Percentiles rank a stretch among this genome's conserved stretches.
These are phyloP conservation scores for Magnusiomyces sp. DNA, from an alignment of 1,139 yeast genomes.

Conservation along the genomic window DNA sequence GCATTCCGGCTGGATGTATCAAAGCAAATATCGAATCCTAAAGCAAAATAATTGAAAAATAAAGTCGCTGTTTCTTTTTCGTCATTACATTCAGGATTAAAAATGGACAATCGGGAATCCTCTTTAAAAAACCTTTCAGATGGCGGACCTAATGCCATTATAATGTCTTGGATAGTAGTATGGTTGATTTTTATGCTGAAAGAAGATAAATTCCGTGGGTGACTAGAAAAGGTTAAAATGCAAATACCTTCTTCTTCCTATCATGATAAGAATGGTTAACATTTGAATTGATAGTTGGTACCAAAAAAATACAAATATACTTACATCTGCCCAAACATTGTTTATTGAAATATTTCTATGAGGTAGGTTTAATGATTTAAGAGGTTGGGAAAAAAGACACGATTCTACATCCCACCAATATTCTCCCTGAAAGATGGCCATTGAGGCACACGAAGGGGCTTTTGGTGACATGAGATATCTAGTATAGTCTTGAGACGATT, in stretches of 20 bases:
- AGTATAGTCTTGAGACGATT: slow-evolving; percentile 13
- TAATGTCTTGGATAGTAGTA: slow-evolving; percentile 26
- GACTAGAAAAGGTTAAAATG: slow-evolving; percentile 14
- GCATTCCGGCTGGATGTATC: slow-evolving; percentile 21
- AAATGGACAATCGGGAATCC: slow-evolving; percentile 26
- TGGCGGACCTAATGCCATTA: slow-evolving; percentile 29
- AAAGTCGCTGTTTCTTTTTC: slow-evolving; percentile 15
- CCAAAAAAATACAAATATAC: background rate
- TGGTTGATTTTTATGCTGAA: slow-evolving; percentile 15
- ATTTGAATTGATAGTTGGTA: background rate
- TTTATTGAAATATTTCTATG: too few species aligned
- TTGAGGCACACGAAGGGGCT: slow-evolving; percentile 22
- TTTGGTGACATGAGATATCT: slow-evolving; percentile 15
- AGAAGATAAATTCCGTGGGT: slow-evolving; percentile 15
- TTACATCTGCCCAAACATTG: too few species aligned
- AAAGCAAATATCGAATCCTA: slow-evolving; percentile 29
- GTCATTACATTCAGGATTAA: slow-evolving; percentile 20
- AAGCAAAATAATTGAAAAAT: slow-evolving; percentile 27
- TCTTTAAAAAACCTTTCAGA: slow-evolving; percentile 27
- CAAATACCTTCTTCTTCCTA: background rate
- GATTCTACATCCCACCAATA: slow-evolving; percentile 24
- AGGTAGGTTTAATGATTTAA: too few species aligned
- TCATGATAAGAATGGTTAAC: too few species aligned
- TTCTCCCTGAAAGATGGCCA: slow-evolving; percentile 26
- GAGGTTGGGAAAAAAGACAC: slow-evolving; percentile 7